Percentiles rank a stretch among this genome's conserved stretches.
Conservation (phyloP, 2,329 filamentous ascomycete genomes). For the Clonostachys rhizophaga region DNA sequence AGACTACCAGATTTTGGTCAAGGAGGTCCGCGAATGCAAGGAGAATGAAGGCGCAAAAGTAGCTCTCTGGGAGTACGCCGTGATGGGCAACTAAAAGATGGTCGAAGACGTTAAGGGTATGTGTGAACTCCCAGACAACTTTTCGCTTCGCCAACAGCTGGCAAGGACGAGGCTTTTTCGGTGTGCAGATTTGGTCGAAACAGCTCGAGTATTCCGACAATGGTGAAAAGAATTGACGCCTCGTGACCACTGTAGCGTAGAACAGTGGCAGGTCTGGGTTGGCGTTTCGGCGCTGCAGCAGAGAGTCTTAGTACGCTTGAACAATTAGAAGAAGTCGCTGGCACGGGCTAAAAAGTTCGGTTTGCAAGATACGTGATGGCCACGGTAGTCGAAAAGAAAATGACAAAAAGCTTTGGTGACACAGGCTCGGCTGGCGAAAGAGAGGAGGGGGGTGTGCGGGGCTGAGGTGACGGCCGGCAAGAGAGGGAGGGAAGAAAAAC, state of each 20-base stretch:
- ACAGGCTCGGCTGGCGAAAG: not conserved
- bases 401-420: conserved; percentile 3
- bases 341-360: conserved; percentile 2
- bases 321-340: conserved; percentile 1
- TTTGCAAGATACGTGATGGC: conserved; percentile 1
- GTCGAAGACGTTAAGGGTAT: conserved; percentile 1
- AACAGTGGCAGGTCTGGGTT: not conserved
- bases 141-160: too few species aligned
- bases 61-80: conserved; percentile 21
- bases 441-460: conserved; percentile 2
- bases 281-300: too few species aligned
- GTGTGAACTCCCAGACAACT: not conserved
- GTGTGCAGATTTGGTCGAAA: too few species aligned
- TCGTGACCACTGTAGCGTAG: not conserved
- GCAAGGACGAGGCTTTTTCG: too few species aligned
- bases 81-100: conserved; percentile 22
- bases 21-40: too few species aligned
- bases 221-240: too few species aligned
- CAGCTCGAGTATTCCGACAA: too few species aligned
- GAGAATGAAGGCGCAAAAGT: conserved; percentile 9
- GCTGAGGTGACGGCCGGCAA: not conserved
- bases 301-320: too few species aligned
- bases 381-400: conserved; percentile 3
- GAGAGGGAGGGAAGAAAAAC: not conserved
- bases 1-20: too few species aligned